Evolutionary conservation across 192 early-diverging fungal genomes (phyloP).

Genomic region (Coemansia sp.): DNA sequence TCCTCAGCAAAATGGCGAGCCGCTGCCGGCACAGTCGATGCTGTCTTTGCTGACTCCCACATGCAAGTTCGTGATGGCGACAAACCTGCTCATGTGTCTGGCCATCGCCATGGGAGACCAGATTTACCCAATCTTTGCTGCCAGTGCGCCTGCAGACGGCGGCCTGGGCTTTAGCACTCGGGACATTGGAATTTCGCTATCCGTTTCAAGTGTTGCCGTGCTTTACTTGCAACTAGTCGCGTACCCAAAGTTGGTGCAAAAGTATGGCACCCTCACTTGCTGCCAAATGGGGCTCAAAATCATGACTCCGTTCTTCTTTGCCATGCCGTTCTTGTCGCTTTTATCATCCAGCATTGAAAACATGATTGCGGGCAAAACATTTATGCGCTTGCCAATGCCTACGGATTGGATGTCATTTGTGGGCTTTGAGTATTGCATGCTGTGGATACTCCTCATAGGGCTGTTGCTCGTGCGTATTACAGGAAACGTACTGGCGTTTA

Average conservation of each 20-base stretch:
- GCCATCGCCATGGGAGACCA: conserved; percentile 30
- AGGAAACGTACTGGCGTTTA: conserved; percentile 27
- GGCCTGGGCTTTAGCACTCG: conserved; percentile 56
- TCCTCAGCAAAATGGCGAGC: too few relatives aligned
- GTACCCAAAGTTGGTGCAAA: conserved; percentile 48
- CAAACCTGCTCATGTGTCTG: conserved; percentile 26
- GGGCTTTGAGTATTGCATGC: conserved; percentile 4
- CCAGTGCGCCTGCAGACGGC: conserved; percentile 35
- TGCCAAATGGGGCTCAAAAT: conserved; percentile 5
- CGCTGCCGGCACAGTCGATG: conserved; percentile 11
- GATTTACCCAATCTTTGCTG: conserved; percentile 48
- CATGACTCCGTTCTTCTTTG: conserved; percentile 10
- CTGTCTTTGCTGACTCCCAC: conserved; percentile 23
- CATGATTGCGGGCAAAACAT: neutral
- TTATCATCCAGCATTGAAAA: neutral
- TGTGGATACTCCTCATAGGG: conserved; percentile 29
- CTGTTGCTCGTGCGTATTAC: conserved; percentile 23
- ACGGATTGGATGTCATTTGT: neutral
- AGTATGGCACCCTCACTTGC: conserved; percentile 32
- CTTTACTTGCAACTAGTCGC: conserved; percentile 55
- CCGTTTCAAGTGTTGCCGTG: conserved; percentile 37
- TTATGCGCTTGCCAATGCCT: neutral
- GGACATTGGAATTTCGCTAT: conserved; percentile 54
- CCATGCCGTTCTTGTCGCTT: conserved; percentile 11
- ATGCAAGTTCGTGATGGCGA: conserved; percentile 16